phyloP scores from a whole-genome alignment of 2,329 filamentous ascomycete genomes.

The Penicillium occitanis region DNA sequence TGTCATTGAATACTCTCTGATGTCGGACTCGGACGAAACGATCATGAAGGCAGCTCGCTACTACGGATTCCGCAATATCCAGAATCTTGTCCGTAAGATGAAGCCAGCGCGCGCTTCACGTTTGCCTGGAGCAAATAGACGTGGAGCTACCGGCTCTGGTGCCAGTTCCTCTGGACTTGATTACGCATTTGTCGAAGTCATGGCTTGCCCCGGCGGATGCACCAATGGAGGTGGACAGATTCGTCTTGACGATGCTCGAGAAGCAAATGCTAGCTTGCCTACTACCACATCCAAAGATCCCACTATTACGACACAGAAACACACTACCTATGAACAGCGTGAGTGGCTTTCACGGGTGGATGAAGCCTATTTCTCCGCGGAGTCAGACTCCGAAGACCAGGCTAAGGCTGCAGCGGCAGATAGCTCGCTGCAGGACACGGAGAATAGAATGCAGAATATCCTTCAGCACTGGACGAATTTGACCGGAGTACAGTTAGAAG shows the following conservation, averaged over 20 bases:
- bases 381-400: constrained; percentile 53
- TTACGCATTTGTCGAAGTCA: constrained; percentile 94
- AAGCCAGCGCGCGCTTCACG: constrained; percentile 77
- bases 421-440: constrained; percentile 30
- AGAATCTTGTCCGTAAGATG: constrained; percentile 89
- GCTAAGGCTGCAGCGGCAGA: constrained; percentile 30
- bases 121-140: constrained; percentile 62
- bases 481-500: constrained; percentile 69
- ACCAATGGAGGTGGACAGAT: constrained; percentile 97
- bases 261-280: constrained; percentile 25
- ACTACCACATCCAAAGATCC: constrained; percentile 26
- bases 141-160: constrained; percentile 34
- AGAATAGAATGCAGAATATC: constrained; percentile 57
- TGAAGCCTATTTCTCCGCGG: constrained; percentile 83
- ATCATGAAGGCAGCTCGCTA: constrained; percentile 83
- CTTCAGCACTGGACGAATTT: constrained; percentile 73
- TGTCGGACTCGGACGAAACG: constrained; percentile 55
- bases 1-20: constrained; percentile 79
- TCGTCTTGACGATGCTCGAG: constrained; percentile 73
- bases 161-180: constrained; percentile 52
- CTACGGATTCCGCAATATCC: constrained; percentile 97
- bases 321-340: constrained; percentile 77
- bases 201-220: constrained; percentile 98
- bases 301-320: constrained; percentile 48
- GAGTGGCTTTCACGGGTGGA: constrained; percentile 79